Percentiles rank a stretch among this genome's conserved stretches.
Evolutionary conservation across 805 yeast genomes (phyloP).

Genomic region (Tetrapisispora phaffii): DNA sequence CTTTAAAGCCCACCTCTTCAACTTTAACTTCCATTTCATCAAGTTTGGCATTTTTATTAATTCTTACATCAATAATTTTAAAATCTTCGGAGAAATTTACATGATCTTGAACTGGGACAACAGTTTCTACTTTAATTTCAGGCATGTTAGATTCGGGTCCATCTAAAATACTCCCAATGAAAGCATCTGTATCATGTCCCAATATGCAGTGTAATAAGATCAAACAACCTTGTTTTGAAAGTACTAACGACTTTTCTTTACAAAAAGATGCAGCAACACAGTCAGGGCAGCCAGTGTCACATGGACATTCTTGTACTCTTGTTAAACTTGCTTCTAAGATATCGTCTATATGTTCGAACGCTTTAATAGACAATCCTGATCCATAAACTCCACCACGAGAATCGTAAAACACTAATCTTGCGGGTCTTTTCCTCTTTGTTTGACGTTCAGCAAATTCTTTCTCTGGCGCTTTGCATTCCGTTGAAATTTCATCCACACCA

Average conservation of each 20-base stretch:
- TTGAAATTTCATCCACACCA: slow-evolving; percentile 66
- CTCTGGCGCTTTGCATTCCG: slow-evolving; percentile 97
- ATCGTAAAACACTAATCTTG: slow-evolving; percentile 76
- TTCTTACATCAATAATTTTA: slow-evolving; percentile 37
- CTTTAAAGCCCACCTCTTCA: neutral
- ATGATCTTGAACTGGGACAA: slow-evolving; percentile 41
- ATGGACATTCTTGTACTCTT: slow-evolving; percentile 53
- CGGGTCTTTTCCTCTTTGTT: slow-evolving; percentile 69
- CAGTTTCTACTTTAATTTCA: slow-evolving; percentile 54
- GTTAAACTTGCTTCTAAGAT: slow-evolving; percentile 51
- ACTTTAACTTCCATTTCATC: neutral
- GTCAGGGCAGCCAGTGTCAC: slow-evolving; percentile 61
- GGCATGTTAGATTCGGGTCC: slow-evolving; percentile 80
- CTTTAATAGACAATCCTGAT: slow-evolving; percentile 68
- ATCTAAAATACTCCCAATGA: slow-evolving; percentile 34
- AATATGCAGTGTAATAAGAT: slow-evolving; percentile 55
- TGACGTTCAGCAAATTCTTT: slow-evolving; percentile 81
- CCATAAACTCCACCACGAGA: slow-evolving; percentile 73
- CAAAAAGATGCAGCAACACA: slow-evolving; percentile 83
- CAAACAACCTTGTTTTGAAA: slow-evolving; percentile 79
- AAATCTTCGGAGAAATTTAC: slow-evolving; percentile 59
- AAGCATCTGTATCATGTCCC: slow-evolving; percentile 36
- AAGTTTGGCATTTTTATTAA: neutral
- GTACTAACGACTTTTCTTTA: slow-evolving; percentile 68
- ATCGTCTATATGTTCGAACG: slow-evolving; percentile 67